Conservation (phyloP, 441 rosid genomes). For the Bruguiera hainesii region DNA sequence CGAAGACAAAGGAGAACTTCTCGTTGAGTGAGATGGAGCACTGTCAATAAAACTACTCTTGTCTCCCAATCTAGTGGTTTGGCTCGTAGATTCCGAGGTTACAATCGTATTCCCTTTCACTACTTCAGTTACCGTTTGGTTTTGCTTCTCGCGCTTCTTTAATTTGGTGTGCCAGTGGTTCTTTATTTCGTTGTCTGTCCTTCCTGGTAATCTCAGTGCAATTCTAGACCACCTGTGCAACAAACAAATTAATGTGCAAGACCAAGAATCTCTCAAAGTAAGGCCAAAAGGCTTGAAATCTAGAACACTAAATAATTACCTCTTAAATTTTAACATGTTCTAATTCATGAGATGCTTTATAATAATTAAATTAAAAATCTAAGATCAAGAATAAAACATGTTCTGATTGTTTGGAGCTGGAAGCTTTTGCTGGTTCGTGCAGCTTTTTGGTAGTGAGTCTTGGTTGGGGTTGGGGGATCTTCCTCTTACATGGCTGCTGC, state of each 20-base stretch:
- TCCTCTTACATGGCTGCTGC: too few species aligned
- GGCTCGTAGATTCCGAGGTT: not conserved
- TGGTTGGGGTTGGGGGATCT: too few species aligned
- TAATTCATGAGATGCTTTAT: too few species aligned
- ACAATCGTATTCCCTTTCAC: not conserved
- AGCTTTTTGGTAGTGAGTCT: too few species aligned
- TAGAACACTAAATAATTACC: not conserved
- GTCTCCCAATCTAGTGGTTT: not conserved
- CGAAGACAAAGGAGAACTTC: not conserved
- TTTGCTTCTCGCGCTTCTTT: conserved; percentile 3
- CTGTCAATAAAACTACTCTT: not conserved
- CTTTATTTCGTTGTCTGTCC: conserved; percentile 23
- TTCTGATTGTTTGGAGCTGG: too few species aligned
- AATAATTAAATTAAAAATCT: too few species aligned
- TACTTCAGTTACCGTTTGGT: not conserved
- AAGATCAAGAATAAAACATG: too few species aligned
- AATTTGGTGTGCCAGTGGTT: conserved; percentile 21
- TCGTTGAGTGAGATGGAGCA: not conserved
- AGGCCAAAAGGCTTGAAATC: not conserved
- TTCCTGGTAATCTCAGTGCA: conserved; percentile 18
- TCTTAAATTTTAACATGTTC: not conserved
- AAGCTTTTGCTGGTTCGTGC: too few species aligned
- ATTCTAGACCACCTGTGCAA: conserved; percentile 20
- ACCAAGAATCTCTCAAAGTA: not conserved
- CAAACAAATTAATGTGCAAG: not conserved